Base-by-base conservation (phyloP, 2,329 filamentous ascomycete species). In the Cladorrhinum sp. region DNA sequence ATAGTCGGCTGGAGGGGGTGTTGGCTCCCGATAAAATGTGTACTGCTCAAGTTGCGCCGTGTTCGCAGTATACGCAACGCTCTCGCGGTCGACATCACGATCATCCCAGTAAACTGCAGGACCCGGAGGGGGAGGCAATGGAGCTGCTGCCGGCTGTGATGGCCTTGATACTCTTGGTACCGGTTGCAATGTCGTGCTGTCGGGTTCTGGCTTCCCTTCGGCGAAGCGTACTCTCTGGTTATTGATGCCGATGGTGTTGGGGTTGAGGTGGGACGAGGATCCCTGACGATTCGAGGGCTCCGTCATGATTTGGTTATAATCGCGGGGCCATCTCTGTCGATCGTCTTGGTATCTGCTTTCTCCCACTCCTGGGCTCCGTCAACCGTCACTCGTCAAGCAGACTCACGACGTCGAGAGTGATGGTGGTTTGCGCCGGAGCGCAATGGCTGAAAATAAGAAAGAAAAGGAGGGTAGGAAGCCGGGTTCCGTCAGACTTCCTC, bases 1-100 rank as follows among this genome's bases (percentile, higher is more conserved):
- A 55, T 64, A 57, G 10, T 64, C 68, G 32, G 58, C 63, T 1
- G 72, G 74, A 12, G 75, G 69, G 12, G 75, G 75, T n/a, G 76
- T 76, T 12, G 65, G 67, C 57, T 78, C 76, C 18, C 75, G 73
- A 65, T 75, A 77, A 38, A 78, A 78, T 0, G 76, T 78, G 61
- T 71, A 75, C 23, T 71, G 68, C 1, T 66, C 67, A 22, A 66
- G 63, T n/a, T 68, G 68, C 45, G 65, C 55, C 9, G 53, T 56
- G 23, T 56, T 27, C 38, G 38, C 53, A 20, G 53, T 56, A 36
- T 20, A 22, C 5, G 53, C 53, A 2, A 56, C 18, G 38, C 53
- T 56, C 6, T 49, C 25, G 2, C 53, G 36, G 36, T 65, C 63
- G 23, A 53, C 61, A 16, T 62, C 57, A 13, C 57, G 55, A 29